Evolutionary conservation across 768 basidiomycete genomes (phyloP).

Genomic region (Crepidotus variabilis): DNA sequence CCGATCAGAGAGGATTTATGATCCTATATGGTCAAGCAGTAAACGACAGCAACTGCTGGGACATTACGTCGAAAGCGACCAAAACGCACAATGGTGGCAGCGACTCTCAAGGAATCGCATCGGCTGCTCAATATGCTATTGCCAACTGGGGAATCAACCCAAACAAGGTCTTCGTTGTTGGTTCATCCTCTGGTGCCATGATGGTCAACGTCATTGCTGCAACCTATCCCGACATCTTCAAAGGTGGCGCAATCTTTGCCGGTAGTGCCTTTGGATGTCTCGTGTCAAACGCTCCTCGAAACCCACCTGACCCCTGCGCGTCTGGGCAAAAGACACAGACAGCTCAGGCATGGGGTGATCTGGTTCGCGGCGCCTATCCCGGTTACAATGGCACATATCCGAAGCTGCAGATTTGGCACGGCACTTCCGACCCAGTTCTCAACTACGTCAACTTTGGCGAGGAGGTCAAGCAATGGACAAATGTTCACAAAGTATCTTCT

Average conservation of each 20-base stretch:
- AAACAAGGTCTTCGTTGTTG: constrained; percentile 46
- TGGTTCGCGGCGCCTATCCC: constrained; percentile 43
- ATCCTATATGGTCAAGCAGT: constrained; percentile 47
- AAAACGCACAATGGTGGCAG: constrained; percentile 52
- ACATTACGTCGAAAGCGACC: constrained; percentile 43
- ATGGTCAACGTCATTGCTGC: constrained; percentile 56
- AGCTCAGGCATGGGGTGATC: constrained; percentile 44
- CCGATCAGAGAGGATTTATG: constrained; percentile 48
- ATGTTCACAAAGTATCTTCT: constrained; percentile 3
- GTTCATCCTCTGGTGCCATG: constrained; percentile 54
- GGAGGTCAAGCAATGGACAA: constrained; percentile 16
- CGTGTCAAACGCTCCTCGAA: constrained; percentile 28
- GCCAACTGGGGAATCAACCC: constrained; percentile 42
- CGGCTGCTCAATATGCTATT: constrained; percentile 43
- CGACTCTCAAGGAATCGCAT: constrained; percentile 50
- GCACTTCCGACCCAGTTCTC: constrained; percentile 28
- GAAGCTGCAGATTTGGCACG: constrained; percentile 55
- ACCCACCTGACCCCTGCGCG: constrained; percentile 46
- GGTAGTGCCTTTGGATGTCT: constrained; percentile 57
- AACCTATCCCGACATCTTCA: constrained; percentile 53
- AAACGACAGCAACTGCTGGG: constrained; percentile 45
- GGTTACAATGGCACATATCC: constrained; percentile 53
- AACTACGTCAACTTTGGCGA: constrained; percentile 7
- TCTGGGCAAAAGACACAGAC: constrained; percentile 40
- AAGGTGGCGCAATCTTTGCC: constrained; percentile 44